phyloP scores from a whole-genome alignment of 78 protist species.

The Dictyostelium capitatum region DNA sequence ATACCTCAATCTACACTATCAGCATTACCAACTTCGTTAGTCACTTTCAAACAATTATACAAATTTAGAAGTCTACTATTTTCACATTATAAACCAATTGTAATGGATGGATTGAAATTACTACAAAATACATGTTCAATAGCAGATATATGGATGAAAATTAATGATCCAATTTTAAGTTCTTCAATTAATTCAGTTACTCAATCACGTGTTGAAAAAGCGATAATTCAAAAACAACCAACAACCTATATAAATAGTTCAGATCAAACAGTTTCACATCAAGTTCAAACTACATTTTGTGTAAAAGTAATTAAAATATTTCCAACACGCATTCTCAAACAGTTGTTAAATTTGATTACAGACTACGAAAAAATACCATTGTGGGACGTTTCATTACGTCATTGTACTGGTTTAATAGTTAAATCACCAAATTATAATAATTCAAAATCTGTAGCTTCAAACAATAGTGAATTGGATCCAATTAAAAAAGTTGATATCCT shows the following conservation, averaged over 20 bases:
- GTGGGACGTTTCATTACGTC: conserved; percentile 71
- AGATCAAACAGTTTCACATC: not conserved
- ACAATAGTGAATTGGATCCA: not conserved
- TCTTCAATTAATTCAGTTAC: not conserved
- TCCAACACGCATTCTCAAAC: conserved; percentile 61
- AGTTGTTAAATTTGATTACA: conserved; percentile 13
- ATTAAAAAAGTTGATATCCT: conserved; percentile 60
- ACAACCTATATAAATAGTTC: not conserved
- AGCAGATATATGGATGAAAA: conserved; percentile 14
- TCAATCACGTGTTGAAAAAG: conserved; percentile 33
- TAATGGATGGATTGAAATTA: conserved; percentile 30
- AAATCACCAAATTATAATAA: conserved; percentile 36
- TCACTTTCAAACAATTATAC: conserved; percentile 55
- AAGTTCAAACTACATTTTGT: conserved; percentile 32
- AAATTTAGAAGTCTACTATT: conserved; percentile 58
- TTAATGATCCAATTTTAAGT: conserved; percentile 19
- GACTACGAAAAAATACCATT: conserved; percentile 75
- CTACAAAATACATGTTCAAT: not conserved
- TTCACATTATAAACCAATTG: conserved; percentile 28
- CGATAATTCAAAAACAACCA: conserved; percentile 28
- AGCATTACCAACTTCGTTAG: not conserved
- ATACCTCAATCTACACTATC: conserved; percentile 19
- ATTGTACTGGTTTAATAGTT: conserved; percentile 64
- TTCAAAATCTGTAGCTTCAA: not conserved
- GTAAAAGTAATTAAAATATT: conserved; percentile 27